These are phyloP conservation scores for Lactifluus echinatus DNA, from an alignment of 768 basidiomycete species.

Conservation along the genomic window DNA sequence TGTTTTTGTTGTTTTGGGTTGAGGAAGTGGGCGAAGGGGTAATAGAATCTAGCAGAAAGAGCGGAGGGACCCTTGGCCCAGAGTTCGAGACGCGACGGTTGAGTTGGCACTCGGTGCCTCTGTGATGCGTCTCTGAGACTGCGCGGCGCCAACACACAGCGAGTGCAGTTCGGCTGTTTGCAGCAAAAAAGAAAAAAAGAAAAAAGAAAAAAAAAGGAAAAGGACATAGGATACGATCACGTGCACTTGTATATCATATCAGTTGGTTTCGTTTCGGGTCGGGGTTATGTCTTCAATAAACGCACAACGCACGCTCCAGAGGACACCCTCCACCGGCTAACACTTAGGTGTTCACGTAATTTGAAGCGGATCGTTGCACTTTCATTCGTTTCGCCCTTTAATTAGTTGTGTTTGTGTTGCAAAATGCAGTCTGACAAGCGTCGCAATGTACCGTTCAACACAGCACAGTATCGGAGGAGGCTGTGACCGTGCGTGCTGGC, in stretches of 20 bases:
- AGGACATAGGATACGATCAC: too few relatives aligned
- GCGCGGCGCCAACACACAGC: neutral
- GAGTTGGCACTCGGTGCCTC: constrained; percentile 5
- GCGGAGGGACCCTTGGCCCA: constrained; percentile 10
- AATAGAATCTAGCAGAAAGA: constrained; percentile 4
- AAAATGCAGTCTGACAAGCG: too few relatives aligned
- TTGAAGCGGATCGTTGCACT: constrained; percentile 1
- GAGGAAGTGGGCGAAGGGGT: neutral
- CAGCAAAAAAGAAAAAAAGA: neutral
- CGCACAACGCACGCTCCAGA: too few relatives aligned
- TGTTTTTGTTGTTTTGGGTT: neutral
- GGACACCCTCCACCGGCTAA: neutral
- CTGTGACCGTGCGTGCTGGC: constrained; percentile 5
- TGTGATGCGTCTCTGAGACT: neutral
- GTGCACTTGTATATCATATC: too few relatives aligned
- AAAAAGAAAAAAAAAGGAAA: too few relatives aligned
- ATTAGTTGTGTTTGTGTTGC: constrained; percentile 12
- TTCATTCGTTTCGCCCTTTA: constrained; percentile 1
- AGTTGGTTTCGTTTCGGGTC: too few relatives aligned
- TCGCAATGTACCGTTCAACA: too few relatives aligned
- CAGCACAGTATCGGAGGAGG: too few relatives aligned
- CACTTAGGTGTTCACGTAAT: neutral
- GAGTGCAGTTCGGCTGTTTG: neutral
- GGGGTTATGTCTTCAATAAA: constrained; percentile 15
- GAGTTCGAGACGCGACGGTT: constrained; percentile 5